Base-by-base conservation (phyloP, 192 early-diverging fungal species). In the Diversispora eburnea region DNA sequence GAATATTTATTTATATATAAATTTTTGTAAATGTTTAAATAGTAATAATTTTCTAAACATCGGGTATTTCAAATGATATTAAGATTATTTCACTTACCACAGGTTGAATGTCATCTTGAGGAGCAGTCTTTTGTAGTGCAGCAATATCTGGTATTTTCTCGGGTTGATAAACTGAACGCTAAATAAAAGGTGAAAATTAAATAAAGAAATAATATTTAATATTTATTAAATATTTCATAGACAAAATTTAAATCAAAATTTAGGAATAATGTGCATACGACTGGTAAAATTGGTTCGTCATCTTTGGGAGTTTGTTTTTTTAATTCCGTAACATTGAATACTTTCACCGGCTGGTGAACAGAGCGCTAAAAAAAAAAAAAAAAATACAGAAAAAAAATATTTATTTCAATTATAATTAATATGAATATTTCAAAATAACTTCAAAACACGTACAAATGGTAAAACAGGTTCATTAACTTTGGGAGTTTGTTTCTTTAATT, bases 61-160 rank as follows among this genome's bases (percentile, higher is more conserved):
- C n/a, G 48, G 5, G 22, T 25, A 45, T 3, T 10, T 15, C 45
- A 9, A 65, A 5, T 17, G n/a, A 43, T 65, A 3, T 47, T n/a
- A n/a, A n/a, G n/a, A 0, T 65, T 41, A 20, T 47, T 5, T 65
- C 43, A 46, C 51, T 19, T 77, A 81, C 80, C 69, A 77, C 72
- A 42, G 80, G 80, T 41, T 77, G 74, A 22, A 76, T 41, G 57
- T 84, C 81, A n/a, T 76, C 75, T 56, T 79, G 84, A 75, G 84
- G 83, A 20, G 83, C 71, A 57, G 76, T 75, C 17, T 78, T 79
- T 70, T 85, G 86, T 68, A 85, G 74, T 25, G 81, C 76, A 13
- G 84, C 75, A 75, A 88, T 84, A 78, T 87, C 83, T 3, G 87
- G 87, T 19, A 89, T 78, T 73, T 86, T 75, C 1, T 80, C 84